phyloP scores from a whole-genome alignment of 2,329 filamentous ascomycete species.

The Nemania bipapillata region DNA sequence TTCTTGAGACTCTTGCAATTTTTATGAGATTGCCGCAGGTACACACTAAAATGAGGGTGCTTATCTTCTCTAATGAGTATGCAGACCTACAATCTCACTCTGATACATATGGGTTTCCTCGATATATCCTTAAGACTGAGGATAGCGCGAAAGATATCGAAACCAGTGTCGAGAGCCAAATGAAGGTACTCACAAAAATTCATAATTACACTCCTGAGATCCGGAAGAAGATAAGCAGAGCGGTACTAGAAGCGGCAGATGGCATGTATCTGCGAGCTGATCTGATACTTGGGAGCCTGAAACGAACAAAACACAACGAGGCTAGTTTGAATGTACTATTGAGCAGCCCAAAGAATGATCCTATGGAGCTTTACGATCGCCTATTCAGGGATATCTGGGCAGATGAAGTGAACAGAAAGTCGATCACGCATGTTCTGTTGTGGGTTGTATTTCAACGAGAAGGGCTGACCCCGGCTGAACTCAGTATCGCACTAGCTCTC shows the following conservation, averaged over 20 bases:
- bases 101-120: conserved; percentile 1
- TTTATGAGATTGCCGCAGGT: neutral
- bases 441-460: conserved; percentile 17
- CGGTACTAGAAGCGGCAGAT: conserved; percentile 4
- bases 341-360: neutral
- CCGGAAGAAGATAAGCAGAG: neutral
- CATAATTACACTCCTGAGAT: neutral
- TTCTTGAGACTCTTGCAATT: neutral
- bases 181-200: neutral
- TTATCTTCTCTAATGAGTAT: conserved; percentile 12
- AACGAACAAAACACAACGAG: conserved; percentile 4
- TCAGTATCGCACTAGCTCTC: conserved; percentile 13
- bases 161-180: neutral
- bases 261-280: conserved; percentile 5
- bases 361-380: conserved; percentile 9
- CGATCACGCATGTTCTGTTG: conserved; percentile 3
- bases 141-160: conserved; percentile 3
- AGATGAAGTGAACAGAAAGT: neutral
- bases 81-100: neutral
- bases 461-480: conserved; percentile 14
- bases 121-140: conserved; percentile 1
- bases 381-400: conserved; percentile 12
- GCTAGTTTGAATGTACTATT: neutral
- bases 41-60: neutral
- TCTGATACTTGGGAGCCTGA: conserved; percentile 22